Conservation (phyloP, 495 filamentous ascomycete genomes). For the Aspergillus saccharolyticus region DNA sequence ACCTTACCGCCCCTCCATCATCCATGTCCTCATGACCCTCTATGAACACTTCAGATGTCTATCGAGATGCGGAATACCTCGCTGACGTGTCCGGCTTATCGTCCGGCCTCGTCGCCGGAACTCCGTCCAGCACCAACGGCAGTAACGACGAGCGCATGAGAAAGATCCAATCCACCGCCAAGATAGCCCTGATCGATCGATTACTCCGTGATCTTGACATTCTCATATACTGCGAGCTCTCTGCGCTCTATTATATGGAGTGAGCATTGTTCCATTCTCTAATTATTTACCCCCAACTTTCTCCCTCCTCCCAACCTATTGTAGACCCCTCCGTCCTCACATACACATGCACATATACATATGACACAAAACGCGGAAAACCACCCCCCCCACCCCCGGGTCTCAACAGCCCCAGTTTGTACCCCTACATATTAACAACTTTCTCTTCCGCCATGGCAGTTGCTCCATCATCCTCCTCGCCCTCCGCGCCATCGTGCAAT, state of each 20-base stretch:
- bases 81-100: conserved; percentile 45
- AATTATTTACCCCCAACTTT: neutral
- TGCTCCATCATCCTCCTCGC: conserved; percentile 71
- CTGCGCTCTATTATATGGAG: conserved; percentile 88
- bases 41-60: conserved; percentile 48
- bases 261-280: conserved; percentile 35
- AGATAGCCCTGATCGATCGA: conserved; percentile 59
- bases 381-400: neutral
- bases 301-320: neutral
- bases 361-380: neutral
- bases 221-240: conserved; percentile 74
- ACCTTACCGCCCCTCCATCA: conserved; percentile 7
- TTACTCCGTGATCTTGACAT: conserved; percentile 72
- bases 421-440: neutral
- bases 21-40: conserved; percentile 45
- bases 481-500: conserved; percentile 64
- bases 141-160: conserved; percentile 31
- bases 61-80: conserved; percentile 50
- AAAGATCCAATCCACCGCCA: conserved; percentile 35
- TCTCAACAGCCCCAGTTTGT: neutral
- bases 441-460: conserved; percentile 73
- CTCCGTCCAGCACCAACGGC: conserved; percentile 7
- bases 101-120: conserved; percentile 28
- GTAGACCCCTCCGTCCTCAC: conserved; percentile 1
- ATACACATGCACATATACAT: neutral